phyloP scores from a whole-genome alignment of 192 early-diverging fungal genomes.

The Podila minutissima region DNA sequence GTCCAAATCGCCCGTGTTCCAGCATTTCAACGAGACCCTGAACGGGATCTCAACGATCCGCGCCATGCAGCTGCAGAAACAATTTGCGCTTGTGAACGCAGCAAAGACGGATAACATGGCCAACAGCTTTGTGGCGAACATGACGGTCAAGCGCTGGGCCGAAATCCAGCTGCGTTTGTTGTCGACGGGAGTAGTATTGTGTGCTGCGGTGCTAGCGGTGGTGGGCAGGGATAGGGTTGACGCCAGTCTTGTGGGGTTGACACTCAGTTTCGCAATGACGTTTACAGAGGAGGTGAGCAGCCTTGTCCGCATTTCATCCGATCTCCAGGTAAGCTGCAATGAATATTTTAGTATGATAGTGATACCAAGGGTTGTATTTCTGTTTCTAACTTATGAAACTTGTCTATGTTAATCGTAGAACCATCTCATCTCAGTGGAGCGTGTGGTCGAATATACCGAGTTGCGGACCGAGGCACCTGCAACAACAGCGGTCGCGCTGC shows the following conservation, averaged over 20 bases:
- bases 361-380: conserved; percentile 47
- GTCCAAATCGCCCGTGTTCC: conserved; percentile 76
- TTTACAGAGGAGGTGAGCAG: conserved; percentile 83
- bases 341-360: conserved; percentile 2
- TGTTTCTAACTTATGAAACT: background rate
- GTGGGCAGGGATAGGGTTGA: conserved; percentile 57
- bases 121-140: conserved; percentile 20
- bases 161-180: conserved; percentile 39
- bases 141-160: conserved; percentile 31
- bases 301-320: conserved; percentile 38
- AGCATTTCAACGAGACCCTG: conserved; percentile 64
- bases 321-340: background rate
- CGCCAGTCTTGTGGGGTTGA: conserved; percentile 87
- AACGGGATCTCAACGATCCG: conserved; percentile 65
- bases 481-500: conserved; percentile 1
- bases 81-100: conserved; percentile 69
- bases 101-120: conserved; percentile 15
- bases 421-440: conserved; percentile 22
- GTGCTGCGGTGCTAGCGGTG: conserved; percentile 26
- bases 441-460: conserved; percentile 35
- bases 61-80: conserved; percentile 44
- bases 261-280: conserved; percentile 83
- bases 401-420: conserved; percentile 8
- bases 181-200: conserved; percentile 50
- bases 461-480: conserved; percentile 23